Percentiles rank a stretch among this genome's conserved stretches.
Evolutionary conservation across 148 eudicot species (phyloP).

Genomic region (Silene conica): DNA sequence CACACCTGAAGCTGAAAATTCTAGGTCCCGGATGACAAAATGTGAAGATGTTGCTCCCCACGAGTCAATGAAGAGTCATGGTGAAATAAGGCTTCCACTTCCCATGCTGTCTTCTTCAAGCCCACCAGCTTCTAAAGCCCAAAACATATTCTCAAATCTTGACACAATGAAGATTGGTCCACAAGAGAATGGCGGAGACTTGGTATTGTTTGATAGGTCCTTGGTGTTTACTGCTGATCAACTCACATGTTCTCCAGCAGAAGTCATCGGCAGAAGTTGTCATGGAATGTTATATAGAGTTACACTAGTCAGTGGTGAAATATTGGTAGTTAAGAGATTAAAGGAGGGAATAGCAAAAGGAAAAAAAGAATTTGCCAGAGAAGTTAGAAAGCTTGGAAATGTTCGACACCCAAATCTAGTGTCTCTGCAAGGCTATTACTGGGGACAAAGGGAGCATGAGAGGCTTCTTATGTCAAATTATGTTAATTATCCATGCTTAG

Average conservation of each 20-base stretch:
- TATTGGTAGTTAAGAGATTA: constrained; percentile 56
- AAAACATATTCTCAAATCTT: constrained; percentile 27
- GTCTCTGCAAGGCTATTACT: constrained; percentile 61
- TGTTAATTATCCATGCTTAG: constrained; percentile 57
- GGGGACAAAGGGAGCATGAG: constrained; percentile 77
- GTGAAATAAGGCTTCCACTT: constrained; percentile 32
- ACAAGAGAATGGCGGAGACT: constrained; percentile 64
- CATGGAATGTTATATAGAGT: constrained; percentile 66
- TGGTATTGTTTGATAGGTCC: constrained; percentile 53
- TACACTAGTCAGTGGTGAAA: constrained; percentile 39
- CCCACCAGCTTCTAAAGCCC: constrained; percentile 36
- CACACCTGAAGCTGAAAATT: constrained; percentile 15
- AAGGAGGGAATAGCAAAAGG: constrained; percentile 67
- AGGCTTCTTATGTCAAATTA: constrained; percentile 60
- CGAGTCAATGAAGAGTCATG: constrained; percentile 20
- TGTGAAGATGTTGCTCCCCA: constrained; percentile 20
- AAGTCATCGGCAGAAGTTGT: constrained; percentile 63
- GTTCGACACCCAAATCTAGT: constrained; percentile 62
- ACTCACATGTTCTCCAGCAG: constrained; percentile 64
- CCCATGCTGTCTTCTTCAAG: constrained; percentile 19
- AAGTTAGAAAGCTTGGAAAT: constrained; percentile 63
- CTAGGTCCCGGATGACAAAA: constrained; percentile 23
- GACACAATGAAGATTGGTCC: constrained; percentile 38
- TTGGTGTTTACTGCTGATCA: constrained; percentile 52
- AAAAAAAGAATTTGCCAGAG: constrained; percentile 65